These are phyloP conservation scores for Biscogniauxia marginata DNA, from an alignment of 2,329 filamentous ascomycete genomes.

Conservation along the genomic window DNA sequence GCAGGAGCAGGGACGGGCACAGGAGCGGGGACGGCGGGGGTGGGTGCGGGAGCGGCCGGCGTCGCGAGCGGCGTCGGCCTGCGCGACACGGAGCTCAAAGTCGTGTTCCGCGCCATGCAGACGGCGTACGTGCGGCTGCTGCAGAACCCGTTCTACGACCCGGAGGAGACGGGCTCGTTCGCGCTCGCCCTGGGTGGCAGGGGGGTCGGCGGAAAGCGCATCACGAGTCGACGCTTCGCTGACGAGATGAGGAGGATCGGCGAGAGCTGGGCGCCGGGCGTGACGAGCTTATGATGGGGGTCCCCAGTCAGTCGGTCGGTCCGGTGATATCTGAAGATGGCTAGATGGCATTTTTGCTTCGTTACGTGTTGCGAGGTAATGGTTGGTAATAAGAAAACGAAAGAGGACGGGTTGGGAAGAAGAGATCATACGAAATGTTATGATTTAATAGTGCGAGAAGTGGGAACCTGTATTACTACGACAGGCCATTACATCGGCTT, in stretches of 20 bases:
- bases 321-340: too few species aligned
- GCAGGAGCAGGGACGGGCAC: slow-evolving; percentile 27
- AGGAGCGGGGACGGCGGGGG: slow-evolving; percentile 27
- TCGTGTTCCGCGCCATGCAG: slow-evolving; percentile 89
- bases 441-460: too few species aligned
- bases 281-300: slow-evolving; percentile 51
- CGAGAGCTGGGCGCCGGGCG: slow-evolving; percentile 76
- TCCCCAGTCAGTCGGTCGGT: too few species aligned
- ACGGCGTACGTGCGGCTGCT: slow-evolving; percentile 85
- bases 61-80: slow-evolving; percentile 62
- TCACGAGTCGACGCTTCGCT: slow-evolving; percentile 77
- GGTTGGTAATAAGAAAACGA: neutral
- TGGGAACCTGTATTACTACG: too few species aligned
- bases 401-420: neutral
- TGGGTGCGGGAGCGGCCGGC: slow-evolving; percentile 39
- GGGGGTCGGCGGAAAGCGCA: slow-evolving; percentile 62
- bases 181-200: slow-evolving; percentile 38
- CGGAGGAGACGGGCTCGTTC: slow-evolving; percentile 68
- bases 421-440: neutral
- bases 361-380: neutral
- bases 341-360: too few species aligned
- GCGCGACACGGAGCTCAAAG: slow-evolving; percentile 82
- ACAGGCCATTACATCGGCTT: neutral
- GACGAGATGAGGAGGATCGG: slow-evolving; percentile 84
- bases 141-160: slow-evolving; percentile 93